Conservation (phyloP, 768 basidiomycete species). For the Stropharia rugosoannulata region DNA sequence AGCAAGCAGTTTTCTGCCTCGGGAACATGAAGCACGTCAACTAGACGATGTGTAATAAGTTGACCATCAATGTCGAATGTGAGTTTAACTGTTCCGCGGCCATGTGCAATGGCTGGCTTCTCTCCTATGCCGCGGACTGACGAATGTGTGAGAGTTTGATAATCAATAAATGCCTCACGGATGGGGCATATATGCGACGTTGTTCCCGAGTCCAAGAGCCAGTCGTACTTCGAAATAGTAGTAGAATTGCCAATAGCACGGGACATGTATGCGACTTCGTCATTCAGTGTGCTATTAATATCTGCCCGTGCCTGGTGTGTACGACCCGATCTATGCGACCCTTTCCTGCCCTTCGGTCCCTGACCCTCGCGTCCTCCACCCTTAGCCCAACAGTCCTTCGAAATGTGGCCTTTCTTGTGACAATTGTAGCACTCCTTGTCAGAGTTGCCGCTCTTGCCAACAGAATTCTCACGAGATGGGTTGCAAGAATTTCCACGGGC, state of each 20-base stretch:
- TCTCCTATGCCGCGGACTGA: conserved; percentile 19
- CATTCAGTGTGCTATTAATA: conserved; percentile 3
- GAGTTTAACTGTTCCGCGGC: conserved; percentile 17
- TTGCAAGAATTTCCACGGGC: background rate
- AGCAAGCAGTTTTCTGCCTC: conserved; percentile 21
- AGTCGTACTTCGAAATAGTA: conserved; percentile 16
- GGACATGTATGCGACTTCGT: background rate
- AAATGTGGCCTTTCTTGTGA: conserved; percentile 27
- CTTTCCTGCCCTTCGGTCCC: conserved; percentile 20
- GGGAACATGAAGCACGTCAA: conserved; percentile 20
- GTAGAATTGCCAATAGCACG: background rate
- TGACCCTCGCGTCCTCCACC: conserved; percentile 35
- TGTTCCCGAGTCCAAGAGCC: conserved; percentile 21
- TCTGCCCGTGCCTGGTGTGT: conserved; percentile 9
- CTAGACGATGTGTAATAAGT: conserved; percentile 14
- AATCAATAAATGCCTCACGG: conserved; percentile 19
- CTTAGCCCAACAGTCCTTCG: conserved; percentile 18
- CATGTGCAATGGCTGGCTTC: conserved; percentile 1
- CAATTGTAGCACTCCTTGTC: conserved; percentile 24
- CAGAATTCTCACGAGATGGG: background rate
- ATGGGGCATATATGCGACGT: conserved; percentile 24
- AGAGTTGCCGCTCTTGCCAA: background rate
- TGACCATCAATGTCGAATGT: conserved; percentile 16
- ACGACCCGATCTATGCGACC: conserved; percentile 9
- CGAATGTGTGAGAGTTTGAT: conserved; percentile 9